phyloP scores from a whole-genome alignment of 768 basidiomycete species.

The Podaxis sp. region DNA sequence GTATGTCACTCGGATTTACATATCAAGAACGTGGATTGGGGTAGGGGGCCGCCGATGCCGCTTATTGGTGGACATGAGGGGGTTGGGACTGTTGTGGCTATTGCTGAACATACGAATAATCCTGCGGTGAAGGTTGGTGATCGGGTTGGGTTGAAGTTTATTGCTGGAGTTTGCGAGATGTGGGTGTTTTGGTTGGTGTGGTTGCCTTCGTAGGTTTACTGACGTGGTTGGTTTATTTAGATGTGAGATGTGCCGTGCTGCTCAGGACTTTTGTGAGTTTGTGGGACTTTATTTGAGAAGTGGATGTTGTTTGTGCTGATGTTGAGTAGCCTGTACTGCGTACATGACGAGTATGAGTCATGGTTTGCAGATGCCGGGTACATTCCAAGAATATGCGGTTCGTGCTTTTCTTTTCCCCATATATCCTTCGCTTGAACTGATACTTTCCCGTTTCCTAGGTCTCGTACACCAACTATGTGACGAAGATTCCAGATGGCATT shows the following conservation, averaged over 20 bases:
- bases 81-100: slow-evolving; percentile 76
- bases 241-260: slow-evolving; percentile 74
- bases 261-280: slow-evolving; percentile 62
- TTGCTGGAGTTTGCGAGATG: slow-evolving; percentile 47
- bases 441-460: slow-evolving; percentile 28
- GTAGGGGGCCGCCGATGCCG: slow-evolving; percentile 54
- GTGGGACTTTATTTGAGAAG: background rate
- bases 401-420: slow-evolving; percentile 13
- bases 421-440: background rate
- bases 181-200: background rate
- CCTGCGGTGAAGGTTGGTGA: slow-evolving; percentile 71
- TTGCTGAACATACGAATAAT: slow-evolving; percentile 55
- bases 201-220: background rate
- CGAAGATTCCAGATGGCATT: slow-evolving; percentile 70
- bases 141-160: slow-evolving; percentile 80
- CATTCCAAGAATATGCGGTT: slow-evolving; percentile 67
- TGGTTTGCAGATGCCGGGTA: slow-evolving; percentile 75
- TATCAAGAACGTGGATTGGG: slow-evolving; percentile 76
- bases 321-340: background rate
- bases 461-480: slow-evolving; percentile 70
- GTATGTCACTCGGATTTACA: slow-evolving; percentile 87
- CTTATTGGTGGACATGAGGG: slow-evolving; percentile 86
- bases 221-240: slow-evolving; percentile 18
- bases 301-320: too few relatives aligned
- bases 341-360: slow-evolving; percentile 36